Base-by-base conservation (phyloP, 2,329 filamentous ascomycete genomes). In the Dactylonectria macrodidyma region DNA sequence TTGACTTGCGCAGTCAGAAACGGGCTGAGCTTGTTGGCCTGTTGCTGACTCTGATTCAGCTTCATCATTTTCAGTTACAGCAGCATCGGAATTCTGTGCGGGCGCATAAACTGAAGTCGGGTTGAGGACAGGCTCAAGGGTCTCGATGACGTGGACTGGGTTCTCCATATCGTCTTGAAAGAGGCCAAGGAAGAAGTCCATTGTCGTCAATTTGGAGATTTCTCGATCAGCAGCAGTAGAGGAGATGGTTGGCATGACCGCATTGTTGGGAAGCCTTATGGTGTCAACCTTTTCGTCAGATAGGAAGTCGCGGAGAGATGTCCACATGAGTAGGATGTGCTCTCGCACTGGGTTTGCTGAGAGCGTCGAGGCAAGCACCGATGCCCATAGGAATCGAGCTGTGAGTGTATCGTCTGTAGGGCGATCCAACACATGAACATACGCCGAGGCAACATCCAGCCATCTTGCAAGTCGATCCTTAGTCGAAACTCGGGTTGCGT, bases 161-260 rank as follows among this genome's bases (percentile, higher is more conserved):
- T 98, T 92, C 54, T 92, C 90, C 66, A 91, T 89, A 65, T 96
- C 92, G 44, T 95, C 91, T 67, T 93, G 92, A 78, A 98, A 98
- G 1, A 99, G 89, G 44, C 91, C 93, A 58, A 95, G 87, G 80
- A 99, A 98, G 79, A 98, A 98, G 77, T 98, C 95, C 89, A 97
- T 96, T 0, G 95, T 98, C 14, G 94, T 97, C 38, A 98, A 87
- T 75, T 95, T 95, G 12, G 94, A 95, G 30, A 98, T 92, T 78
- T 99, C 95, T 62, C 94, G 91, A 70, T 98, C 95, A 8, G 96
- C 91, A 0, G 94, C 93, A n/a, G 88, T 87, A 2, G 90, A 83
- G 0, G 95, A 98, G 57, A 99, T 88, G 69, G 96, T 93, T 0
- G 94, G 90, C 91, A 99, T 97, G 22, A 95, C 88, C 1, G 90